phyloP scores from a whole-genome alignment of 495 filamentous ascomycete genomes.

The Xylaria nigripes region DNA sequence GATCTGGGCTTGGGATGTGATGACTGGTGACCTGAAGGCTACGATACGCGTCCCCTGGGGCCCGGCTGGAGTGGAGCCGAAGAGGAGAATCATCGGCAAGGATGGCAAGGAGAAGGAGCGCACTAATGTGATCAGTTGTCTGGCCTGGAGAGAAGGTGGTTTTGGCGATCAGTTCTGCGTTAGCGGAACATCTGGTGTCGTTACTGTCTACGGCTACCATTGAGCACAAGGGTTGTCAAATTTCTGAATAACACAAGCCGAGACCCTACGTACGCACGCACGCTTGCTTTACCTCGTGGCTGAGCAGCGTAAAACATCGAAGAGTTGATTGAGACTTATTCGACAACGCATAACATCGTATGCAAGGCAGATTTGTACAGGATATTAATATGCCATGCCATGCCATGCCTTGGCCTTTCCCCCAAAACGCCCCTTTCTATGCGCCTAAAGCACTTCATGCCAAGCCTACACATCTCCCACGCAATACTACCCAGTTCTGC shows the following conservation, averaged over 20 bases:
- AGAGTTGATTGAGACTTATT: neutral
- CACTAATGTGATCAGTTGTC: conserved; percentile 46
- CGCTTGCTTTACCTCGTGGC: neutral
- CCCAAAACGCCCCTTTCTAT: conserved; percentile 11
- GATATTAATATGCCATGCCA: conserved; percentile 1
- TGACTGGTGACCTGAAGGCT: conserved; percentile 61
- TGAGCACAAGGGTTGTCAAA: conserved; percentile 10
- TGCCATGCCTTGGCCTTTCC: conserved; percentile 5
- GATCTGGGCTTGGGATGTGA: conserved; percentile 84
- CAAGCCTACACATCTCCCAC: neutral
- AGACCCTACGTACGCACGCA: conserved; percentile 3
- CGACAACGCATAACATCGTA: conserved; percentile 5
- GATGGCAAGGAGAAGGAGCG: conserved; percentile 46
- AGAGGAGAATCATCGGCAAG: conserved; percentile 39
- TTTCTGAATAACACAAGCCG: neutral
- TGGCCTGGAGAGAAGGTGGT: conserved; percentile 66
- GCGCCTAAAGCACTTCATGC: conserved; percentile 6
- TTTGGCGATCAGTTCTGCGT: conserved; percentile 52
- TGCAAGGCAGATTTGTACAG: conserved; percentile 10
- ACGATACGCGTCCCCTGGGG: conserved; percentile 52
- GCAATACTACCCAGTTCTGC: neutral
- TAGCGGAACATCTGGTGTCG: conserved; percentile 46
- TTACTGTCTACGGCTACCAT: conserved; percentile 45
- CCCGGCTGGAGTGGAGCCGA: conserved; percentile 46
- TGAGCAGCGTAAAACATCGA: neutral